A percentile compares a stretch with the other conserved stretches of the same genome.
Evolutionary conservation across 495 filamentous ascomycete species (phyloP).

Genomic region (Eremomyces bilateralis): DNA sequence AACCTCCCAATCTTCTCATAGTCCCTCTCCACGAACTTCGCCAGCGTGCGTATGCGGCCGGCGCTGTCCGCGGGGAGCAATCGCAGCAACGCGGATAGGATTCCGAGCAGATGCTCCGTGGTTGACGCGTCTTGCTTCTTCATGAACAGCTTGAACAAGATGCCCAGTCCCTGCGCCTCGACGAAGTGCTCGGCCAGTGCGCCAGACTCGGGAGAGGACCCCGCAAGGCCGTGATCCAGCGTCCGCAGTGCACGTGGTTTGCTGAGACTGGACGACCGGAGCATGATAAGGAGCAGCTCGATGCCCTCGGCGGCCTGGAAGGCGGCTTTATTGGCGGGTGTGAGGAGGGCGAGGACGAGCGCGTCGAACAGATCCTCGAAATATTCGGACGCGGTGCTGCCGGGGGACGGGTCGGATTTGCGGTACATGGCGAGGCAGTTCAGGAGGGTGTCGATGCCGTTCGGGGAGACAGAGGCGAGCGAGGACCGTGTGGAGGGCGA

Average conservation of each 20-base stretch:
- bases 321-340: conserved; percentile 49
- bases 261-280: conserved; percentile 58
- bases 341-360: conserved; percentile 58
- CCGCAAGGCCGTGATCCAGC: conserved; percentile 51
- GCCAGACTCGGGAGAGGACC: conserved; percentile 23
- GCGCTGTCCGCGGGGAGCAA: conserved; percentile 57
- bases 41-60: conserved; percentile 60
- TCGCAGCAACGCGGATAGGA: conserved; percentile 69
- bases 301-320: conserved; percentile 84
- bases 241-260: conserved; percentile 56
- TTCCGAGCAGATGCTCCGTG: conserved; percentile 71
- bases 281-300: conserved; percentile 79
- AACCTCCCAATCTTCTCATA: conserved; percentile 65
- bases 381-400: conserved; percentile 81
- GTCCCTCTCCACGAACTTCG: conserved; percentile 90
- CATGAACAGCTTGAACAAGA: conserved; percentile 74
- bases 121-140: conserved; percentile 47
- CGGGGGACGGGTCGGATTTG: conserved; percentile 66
- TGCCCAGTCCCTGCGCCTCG: conserved; percentile 67
- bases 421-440: conserved; percentile 78
- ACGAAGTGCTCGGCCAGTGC: conserved; percentile 48
- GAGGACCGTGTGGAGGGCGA: conserved; percentile 28
- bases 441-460: conserved; percentile 61
- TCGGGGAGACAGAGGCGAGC: conserved; percentile 31
- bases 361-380: conserved; percentile 82